These are phyloP conservation scores for Xylaria nigripes DNA, from an alignment of 495 filamentous ascomycete species.

Conservation along the genomic window DNA sequence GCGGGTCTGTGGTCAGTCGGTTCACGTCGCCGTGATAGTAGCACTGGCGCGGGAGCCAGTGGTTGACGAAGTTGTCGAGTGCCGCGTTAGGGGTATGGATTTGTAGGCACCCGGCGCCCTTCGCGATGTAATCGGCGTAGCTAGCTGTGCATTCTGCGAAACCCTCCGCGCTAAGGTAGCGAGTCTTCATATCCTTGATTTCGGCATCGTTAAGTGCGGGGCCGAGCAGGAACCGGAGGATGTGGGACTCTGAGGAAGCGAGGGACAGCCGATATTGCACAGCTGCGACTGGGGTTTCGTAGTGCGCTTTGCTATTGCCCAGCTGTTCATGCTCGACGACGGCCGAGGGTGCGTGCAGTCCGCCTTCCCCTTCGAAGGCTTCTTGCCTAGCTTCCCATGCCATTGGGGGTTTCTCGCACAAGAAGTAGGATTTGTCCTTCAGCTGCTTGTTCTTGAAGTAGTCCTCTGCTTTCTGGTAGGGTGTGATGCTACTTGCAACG, in stretches of 20 bases:
- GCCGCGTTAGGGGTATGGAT: slow-evolving; percentile 48
- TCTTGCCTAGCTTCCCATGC: slow-evolving; percentile 45
- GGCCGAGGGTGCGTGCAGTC: slow-evolving; percentile 43
- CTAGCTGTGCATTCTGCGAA: slow-evolving; percentile 36
- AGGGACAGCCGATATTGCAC: slow-evolving; percentile 44
- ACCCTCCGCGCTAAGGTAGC: slow-evolving; percentile 43
- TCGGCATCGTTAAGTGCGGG: slow-evolving; percentile 46
- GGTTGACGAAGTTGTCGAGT: slow-evolving; percentile 51
- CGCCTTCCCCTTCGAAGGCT: slow-evolving; percentile 49
- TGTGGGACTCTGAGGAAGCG: slow-evolving; percentile 23
- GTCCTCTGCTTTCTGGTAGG: slow-evolving; percentile 48
- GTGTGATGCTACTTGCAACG: slow-evolving; percentile 43
- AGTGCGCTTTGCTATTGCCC: slow-evolving; percentile 39
- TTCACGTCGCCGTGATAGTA: slow-evolving; percentile 53
- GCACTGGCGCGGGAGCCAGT: slow-evolving; percentile 50
- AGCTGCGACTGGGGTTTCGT: slow-evolving; percentile 47
- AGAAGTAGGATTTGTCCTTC: slow-evolving; percentile 51
- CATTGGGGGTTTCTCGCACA: slow-evolving; percentile 43
- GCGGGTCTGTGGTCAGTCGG: slow-evolving; percentile 50
- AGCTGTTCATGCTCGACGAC: slow-evolving; percentile 30
- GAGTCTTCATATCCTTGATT: slow-evolving; percentile 36
- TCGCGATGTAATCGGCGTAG: slow-evolving; percentile 42
- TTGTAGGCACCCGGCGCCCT: slow-evolving; percentile 42
- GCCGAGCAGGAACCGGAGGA: slow-evolving; percentile 48
- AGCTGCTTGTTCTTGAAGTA: slow-evolving; percentile 50